Percentiles rank a stretch among this genome's conserved stretches.
These are phyloP conservation scores for Tuber microsphaerosporum DNA, from an alignment of 495 filamentous ascomycete genomes.

Conservation along the genomic window DNA sequence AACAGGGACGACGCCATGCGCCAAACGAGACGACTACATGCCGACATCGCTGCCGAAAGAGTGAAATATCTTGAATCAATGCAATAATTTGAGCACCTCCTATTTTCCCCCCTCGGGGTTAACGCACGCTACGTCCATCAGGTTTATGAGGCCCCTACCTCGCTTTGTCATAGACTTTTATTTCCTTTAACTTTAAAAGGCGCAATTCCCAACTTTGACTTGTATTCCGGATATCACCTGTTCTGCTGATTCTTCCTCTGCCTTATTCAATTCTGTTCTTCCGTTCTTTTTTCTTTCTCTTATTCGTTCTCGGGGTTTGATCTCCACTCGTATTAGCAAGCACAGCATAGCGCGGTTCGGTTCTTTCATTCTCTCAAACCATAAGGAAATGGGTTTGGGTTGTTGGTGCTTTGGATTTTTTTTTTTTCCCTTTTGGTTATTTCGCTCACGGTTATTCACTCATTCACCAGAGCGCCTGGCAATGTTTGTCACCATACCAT, in stretches of 20 bases:
- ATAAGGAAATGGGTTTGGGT: background rate
- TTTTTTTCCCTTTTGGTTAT: background rate
- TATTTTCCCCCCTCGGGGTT: background rate
- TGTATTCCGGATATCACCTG: background rate
- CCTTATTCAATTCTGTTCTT: background rate
- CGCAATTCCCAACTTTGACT: background rate
- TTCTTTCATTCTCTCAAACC: background rate
- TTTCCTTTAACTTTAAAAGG: background rate
- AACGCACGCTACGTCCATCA: background rate
- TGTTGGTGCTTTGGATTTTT: background rate
- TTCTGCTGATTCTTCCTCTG: background rate
- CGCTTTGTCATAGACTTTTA: background rate
- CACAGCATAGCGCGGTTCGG: background rate
- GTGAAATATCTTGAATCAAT: conserved; percentile 28
- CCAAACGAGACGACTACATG: conserved; percentile 69
- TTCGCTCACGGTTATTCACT: background rate
- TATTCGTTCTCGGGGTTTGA: conserved; percentile 4
- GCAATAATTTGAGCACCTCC: conserved; percentile 11
- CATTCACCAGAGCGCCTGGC: background rate
- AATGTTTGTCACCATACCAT: background rate
- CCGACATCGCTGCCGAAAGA: conserved; percentile 48
- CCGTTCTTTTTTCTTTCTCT: background rate
- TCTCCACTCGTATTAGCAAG: background rate
- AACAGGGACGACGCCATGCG: conserved; percentile 74
- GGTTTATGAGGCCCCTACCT: background rate